These are phyloP conservation scores for Pythium aquatile DNA, from an alignment of 352 stramenopile species.

Conservation along the genomic window DNA sequence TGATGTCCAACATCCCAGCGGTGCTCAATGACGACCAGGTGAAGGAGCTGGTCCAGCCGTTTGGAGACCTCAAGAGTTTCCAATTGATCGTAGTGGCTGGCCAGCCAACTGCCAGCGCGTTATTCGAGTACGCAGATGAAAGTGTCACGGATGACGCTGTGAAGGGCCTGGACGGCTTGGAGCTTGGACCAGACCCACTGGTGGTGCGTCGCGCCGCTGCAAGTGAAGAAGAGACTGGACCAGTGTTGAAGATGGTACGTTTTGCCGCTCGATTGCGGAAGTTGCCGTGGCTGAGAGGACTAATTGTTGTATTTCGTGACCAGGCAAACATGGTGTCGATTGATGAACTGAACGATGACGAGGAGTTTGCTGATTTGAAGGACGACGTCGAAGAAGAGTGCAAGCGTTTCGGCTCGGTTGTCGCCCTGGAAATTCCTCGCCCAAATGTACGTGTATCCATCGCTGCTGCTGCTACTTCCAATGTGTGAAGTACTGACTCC, in stretches of 20 bases:
- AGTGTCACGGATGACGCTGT: constrained; percentile 56
- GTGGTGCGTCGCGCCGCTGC: constrained; percentile 58
- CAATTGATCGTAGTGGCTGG: constrained; percentile 54
- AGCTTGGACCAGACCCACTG: constrained; percentile 69
- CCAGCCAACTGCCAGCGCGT: constrained; percentile 58
- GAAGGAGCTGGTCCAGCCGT: constrained; percentile 83
- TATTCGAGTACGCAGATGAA: constrained; percentile 81
- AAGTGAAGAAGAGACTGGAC: constrained; percentile 40
- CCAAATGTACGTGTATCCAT: constrained; percentile 53
- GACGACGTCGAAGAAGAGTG: constrained; percentile 90
- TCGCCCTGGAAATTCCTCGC: constrained; percentile 73
- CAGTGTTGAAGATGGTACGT: constrained; percentile 72
- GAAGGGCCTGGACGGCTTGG: constrained; percentile 72
- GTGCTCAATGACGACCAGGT: constrained; percentile 77
- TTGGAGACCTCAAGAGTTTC: constrained; percentile 71
- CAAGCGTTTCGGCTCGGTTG: constrained; percentile 80
- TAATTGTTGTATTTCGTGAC: constrained; percentile 23
- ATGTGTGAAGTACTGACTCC: neutral
- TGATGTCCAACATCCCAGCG: constrained; percentile 84
- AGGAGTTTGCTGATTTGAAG: constrained; percentile 85
- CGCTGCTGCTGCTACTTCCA: neutral
- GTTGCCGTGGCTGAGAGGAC: neutral
- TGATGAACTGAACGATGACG: constrained; percentile 83
- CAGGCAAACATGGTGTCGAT: constrained; percentile 85
- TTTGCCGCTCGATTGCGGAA: neutral